Evolutionary conservation across 1,284 basidiomycete species (phyloP).

Genomic region (Pseudozyma flocculosa): DNA sequence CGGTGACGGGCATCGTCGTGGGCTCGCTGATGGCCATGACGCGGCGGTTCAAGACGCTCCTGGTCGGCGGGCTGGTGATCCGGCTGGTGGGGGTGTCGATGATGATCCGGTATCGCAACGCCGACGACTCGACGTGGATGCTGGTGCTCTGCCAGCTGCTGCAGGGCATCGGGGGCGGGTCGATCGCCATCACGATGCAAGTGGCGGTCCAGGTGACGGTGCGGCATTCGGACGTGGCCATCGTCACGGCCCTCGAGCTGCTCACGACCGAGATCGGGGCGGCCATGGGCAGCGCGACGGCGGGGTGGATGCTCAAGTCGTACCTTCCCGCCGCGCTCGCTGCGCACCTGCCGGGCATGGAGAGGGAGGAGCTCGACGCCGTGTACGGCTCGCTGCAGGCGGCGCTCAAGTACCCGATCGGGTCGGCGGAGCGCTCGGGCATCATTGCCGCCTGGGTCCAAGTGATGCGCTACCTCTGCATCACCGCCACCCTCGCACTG

Average conservation of each 20-base stretch:
- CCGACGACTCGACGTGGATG: constrained; percentile 63
- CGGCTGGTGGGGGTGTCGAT: constrained; percentile 67
- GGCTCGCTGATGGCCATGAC: constrained; percentile 66
- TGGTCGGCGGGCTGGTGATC: constrained; percentile 69
- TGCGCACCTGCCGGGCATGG: constrained; percentile 61
- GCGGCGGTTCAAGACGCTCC: constrained; percentile 67
- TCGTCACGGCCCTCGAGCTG: constrained; percentile 76
- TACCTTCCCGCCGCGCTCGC: constrained; percentile 67
- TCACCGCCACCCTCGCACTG: constrained; percentile 43
- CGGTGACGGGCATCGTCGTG: constrained; percentile 68
- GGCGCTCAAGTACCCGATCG: constrained; percentile 55
- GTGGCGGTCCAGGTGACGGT: constrained; percentile 78
- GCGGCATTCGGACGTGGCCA: constrained; percentile 73
- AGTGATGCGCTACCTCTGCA: constrained; percentile 51
- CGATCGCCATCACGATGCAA: constrained; percentile 70
- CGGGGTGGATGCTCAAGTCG: constrained; percentile 65
- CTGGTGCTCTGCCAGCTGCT: constrained; percentile 65
- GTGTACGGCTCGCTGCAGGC: constrained; percentile 54
- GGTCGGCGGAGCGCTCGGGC: constrained; percentile 42
- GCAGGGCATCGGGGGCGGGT: constrained; percentile 76
- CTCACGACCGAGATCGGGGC: constrained; percentile 78
- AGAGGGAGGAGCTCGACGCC: constrained; percentile 36
- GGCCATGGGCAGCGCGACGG: constrained; percentile 69
- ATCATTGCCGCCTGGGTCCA: constrained; percentile 56
- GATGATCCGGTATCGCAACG: constrained; percentile 64